Evolutionary conservation across 306 rosid species (phyloP).

Genomic region (Crotalaria pallida): DNA sequence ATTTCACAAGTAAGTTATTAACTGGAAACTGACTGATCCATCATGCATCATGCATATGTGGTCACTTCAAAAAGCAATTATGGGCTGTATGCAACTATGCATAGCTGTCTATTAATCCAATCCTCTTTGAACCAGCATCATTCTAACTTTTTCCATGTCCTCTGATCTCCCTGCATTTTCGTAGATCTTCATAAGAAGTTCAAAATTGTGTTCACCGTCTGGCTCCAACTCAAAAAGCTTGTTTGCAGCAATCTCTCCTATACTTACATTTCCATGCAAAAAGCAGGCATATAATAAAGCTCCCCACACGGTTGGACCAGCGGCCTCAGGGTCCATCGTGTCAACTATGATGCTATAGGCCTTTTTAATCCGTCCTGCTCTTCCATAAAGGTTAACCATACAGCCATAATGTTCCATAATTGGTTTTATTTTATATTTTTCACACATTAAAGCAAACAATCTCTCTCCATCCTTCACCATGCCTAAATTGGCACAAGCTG

Average conservation of each 20-base stretch:
- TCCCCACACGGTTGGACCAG: constrained; percentile 88
- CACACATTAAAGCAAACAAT: constrained; percentile 53
- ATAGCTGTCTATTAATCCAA: constrained; percentile 40
- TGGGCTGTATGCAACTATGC: not conserved
- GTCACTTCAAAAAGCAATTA: not conserved
- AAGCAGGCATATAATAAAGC: constrained; percentile 73
- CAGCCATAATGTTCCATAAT: constrained; percentile 83
- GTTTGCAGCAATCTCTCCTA: constrained; percentile 77
- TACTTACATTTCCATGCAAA: constrained; percentile 49
- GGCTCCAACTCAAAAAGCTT: constrained; percentile 81
- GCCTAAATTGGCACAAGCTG: constrained; percentile 67
- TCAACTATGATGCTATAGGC: constrained; percentile 53
- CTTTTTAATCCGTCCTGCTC: constrained; percentile 68
- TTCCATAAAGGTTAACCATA: constrained; percentile 83
- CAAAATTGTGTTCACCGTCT: constrained; percentile 74
- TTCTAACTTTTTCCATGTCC: constrained; percentile 56
- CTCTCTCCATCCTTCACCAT: constrained; percentile 65
- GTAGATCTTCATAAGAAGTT: constrained; percentile 68
- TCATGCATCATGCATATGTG: not conserved
- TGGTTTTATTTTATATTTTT: constrained; percentile 62
- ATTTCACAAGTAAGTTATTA: constrained; percentile 7
- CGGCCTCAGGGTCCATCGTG: constrained; percentile 54
- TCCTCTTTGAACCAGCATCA: constrained; percentile 67
- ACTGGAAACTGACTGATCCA: not conserved
- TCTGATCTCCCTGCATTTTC: constrained; percentile 54